Base-by-base conservation (phyloP, 2,329 filamentous ascomycete species). In the Bipolaris sorokiniana region DNA sequence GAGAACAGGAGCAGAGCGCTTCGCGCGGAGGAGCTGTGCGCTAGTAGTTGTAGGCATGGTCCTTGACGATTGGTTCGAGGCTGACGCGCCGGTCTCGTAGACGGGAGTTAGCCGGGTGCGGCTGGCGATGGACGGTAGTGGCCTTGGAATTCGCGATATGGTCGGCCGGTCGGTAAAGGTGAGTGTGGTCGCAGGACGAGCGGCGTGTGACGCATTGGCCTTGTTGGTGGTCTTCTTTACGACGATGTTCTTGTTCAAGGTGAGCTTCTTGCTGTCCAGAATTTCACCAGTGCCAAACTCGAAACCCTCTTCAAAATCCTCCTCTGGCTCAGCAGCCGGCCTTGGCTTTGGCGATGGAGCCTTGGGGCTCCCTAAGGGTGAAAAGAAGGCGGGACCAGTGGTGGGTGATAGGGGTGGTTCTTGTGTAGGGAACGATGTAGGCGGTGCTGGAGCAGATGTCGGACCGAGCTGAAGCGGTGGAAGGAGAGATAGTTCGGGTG, bases 211-310 rank as follows among this genome's bases (percentile, higher is more conserved):
- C 13, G 84, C 80, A 18, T 87, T 83, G 51, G 87, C 83, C 60
- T 74, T 76, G 34, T 65, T 42, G 44, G 76, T 76, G 20, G 86
- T 81, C 63, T 88, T 85, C 77, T 96, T 97, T 68, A 96, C 84
- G 74, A 94, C 93, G 64, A 99, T 86, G 73, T 99, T 97, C 62
- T 91, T 92, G 75, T 98, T 95, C 16, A 97, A 81, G 0, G 90
- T 94, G 41, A 92, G 83, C 76, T 94, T 97, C 56, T 84, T 87
- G 2, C 89, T 86, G 69, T 92, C 88, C 69, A 98, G 92, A 15
- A 91, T 84, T 63, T 94, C 90, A 5, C 88, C 91, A 66, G 91
- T 88, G 34, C 91, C 92, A 71, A 98, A 85, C 54, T 98, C 95
- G 58, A 99, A 85, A 38, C 90, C 94, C 23, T 90, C 85, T 52